Base-by-base conservation (phyloP, 2,329 filamentous ascomycete genomes). In the Daldinia sp. region DNA sequence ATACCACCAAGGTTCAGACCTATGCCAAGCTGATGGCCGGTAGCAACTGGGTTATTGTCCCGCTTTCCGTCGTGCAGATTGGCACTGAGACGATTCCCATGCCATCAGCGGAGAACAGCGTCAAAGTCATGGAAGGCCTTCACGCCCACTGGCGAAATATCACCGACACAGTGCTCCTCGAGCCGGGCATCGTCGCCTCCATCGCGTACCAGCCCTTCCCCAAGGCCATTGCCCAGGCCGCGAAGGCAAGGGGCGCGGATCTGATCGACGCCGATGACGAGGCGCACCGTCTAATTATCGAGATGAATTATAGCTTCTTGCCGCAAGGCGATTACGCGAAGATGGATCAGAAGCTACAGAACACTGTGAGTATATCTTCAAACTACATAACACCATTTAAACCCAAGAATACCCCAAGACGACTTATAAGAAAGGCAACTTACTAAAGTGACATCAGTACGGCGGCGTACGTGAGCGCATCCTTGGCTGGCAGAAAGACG, bases 11-110 rank as follows among this genome's bases (percentile, higher is more conserved):
- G 64, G 78, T 78, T 1, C 82, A 78, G 61, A 80, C 76, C 1
- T 85, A 85, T 65, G 76, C 79, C 30, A 77, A 81, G 32, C 73
- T 86, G 6, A 79, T 84, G 69, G 74, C 70, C 6, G 70, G 70
- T 19, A 84, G 82, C 67, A 81, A 85, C 60, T 75, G 72, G 68
- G 73, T 77, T 13, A 68, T 77, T 7, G 68, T 77, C n/a, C 67
- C 73, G 23, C 73, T 70, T 0, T 74, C 74, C 19, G 71, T 75
- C 13, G 75, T 77, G 17, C 69, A 70, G 39, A 77, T 78, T 32
- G 74, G 73, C 17, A 78, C 76, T 7, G 77, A 78, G 70, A 79
- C 76, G 1, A 71, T 78, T 7, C 74, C 77, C 0, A 63, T 78
- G 32, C 76, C 77, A 0, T 69, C 72, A 0, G 70, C 62, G 3